Base-by-base conservation (phyloP, 2,329 filamentous ascomycete genomes). In the Cladosporium sp. region DNA sequence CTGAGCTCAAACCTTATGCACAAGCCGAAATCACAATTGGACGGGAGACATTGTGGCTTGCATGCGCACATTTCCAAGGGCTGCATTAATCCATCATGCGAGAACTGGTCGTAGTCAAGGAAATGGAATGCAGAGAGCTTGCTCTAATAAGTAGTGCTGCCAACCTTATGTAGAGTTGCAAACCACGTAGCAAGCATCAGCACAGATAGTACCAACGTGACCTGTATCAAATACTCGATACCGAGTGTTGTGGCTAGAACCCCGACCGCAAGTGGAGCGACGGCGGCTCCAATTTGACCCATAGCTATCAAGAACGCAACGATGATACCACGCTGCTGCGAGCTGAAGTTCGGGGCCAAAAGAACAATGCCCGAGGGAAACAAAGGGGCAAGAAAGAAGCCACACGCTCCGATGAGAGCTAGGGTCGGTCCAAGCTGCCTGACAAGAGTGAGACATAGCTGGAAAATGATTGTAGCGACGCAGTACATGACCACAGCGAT, bases 351-450 rank as follows among this genome's bases (percentile, higher is more conserved):
- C 7, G 28, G 31, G 9, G 46, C 31, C 38, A 49, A 18, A 22
- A 49, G 16, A 9, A 49, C 46, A 8, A 49, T 49, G 7, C 38
- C 46, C 4, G 46, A 49, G 2, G 46, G 46, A 3, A 49, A 49
- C 14, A 49, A 10, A 11, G 46, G 46, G 10, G 46, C 46, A 3
- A 49, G 32, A 38, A 49, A 35, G 31, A 43, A 49, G 6, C 46
- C 46, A 19, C 46, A 49, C 6, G 22, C 14, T 19, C 38, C 46
- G 11, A 49, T 22, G 14, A 49, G 4, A 4, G 19, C 31, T 13
- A 49, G 28, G 10, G 31, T 49, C 16, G n/a, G 31, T 4, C n/a
- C 11, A 10, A 49, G 19, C 9, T 42, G 22, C 6, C 16, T 11
- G 6, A 35, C 9, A 14, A n/a, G 7, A 16, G 42, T 43, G 6